These are phyloP conservation scores for Lactifluus pinguis DNA, from an alignment of 768 basidiomycete species.

Conservation along the genomic window DNA sequence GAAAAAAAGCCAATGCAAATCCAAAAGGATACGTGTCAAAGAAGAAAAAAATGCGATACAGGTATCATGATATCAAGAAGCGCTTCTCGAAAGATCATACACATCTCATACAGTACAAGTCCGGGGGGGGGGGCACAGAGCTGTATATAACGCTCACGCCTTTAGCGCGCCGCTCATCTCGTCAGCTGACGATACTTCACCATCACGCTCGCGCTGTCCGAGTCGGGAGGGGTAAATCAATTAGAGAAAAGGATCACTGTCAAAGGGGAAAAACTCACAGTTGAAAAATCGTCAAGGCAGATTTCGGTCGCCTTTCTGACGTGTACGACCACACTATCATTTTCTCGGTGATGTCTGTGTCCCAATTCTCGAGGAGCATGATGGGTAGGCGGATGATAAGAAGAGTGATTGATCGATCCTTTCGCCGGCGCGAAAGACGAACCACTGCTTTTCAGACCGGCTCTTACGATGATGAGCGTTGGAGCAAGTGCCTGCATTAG, in stretches of 20 bases:
- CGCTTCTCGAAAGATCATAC: no score
- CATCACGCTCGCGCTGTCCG: no score
- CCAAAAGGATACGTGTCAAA: no score
- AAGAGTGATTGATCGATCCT: not conserved
- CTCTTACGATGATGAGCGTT: conserved; percentile 8
- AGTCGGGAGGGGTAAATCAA: no score
- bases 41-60: no score
- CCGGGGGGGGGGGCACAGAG: no score
- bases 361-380: not conserved
- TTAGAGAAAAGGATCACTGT: not conserved
- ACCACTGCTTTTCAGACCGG: not conserved
- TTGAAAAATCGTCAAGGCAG: not conserved
- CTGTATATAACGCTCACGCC: no score
- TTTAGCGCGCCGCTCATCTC: no score
- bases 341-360: not conserved
- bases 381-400: not conserved
- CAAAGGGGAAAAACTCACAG: not conserved
- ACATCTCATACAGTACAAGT: no score
- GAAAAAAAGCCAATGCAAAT: no score
- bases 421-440: not conserved
- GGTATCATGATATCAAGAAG: no score
- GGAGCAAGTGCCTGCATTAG: conserved; percentile 2
- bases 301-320: conserved; percentile 3
- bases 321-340: not conserved
- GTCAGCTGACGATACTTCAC: no score